phyloP scores from a whole-genome alignment of 352 stramenopile species.

The Pythium grandisporangium region DNA sequence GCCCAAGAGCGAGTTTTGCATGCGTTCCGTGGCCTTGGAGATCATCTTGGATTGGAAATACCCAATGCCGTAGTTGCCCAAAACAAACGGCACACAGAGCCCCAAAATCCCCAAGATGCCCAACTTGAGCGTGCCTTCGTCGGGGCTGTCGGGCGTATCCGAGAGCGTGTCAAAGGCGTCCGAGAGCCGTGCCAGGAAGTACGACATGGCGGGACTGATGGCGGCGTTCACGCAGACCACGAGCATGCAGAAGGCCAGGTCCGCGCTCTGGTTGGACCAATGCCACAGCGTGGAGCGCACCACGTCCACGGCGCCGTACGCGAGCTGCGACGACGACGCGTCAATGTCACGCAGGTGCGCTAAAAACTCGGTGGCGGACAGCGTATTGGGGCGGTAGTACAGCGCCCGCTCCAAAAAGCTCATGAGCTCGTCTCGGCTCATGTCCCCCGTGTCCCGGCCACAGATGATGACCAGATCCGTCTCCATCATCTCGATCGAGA shows the following conservation, averaged over 20 bases:
- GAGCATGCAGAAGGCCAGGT: conserved; percentile 67
- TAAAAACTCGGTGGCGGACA: conserved; percentile 79
- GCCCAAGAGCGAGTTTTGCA: conserved; percentile 63
- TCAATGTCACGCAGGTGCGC: conserved; percentile 79
- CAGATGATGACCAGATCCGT: conserved; percentile 84
- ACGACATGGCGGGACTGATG: conserved; percentile 70
- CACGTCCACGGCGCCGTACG: conserved; percentile 70
- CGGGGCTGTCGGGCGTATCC: conserved; percentile 14
- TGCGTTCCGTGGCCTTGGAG: conserved; percentile 71
- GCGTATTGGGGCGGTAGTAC: conserved; percentile 59
- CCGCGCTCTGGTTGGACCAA: conserved; percentile 77
- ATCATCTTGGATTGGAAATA: conserved; percentile 91
- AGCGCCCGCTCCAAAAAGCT: conserved; percentile 76
- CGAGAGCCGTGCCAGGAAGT: conserved; percentile 65
- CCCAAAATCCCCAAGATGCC: conserved; percentile 70
- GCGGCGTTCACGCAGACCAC: conserved; percentile 79
- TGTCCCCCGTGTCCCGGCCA: conserved; percentile 76
- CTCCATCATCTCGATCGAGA: conserved; percentile 86
- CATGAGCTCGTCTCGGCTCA: conserved; percentile 83
- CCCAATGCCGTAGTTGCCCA: conserved; percentile 80
- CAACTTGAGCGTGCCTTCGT: conserved; percentile 48
- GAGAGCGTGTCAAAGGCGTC: conserved; percentile 49
- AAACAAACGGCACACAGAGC: conserved; percentile 74
- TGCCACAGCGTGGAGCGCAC: conserved; percentile 73
- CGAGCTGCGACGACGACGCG: conserved; percentile 57